Base-by-base conservation (phyloP, 148 eudicot genomes). In the Arbutus unedo region DNA sequence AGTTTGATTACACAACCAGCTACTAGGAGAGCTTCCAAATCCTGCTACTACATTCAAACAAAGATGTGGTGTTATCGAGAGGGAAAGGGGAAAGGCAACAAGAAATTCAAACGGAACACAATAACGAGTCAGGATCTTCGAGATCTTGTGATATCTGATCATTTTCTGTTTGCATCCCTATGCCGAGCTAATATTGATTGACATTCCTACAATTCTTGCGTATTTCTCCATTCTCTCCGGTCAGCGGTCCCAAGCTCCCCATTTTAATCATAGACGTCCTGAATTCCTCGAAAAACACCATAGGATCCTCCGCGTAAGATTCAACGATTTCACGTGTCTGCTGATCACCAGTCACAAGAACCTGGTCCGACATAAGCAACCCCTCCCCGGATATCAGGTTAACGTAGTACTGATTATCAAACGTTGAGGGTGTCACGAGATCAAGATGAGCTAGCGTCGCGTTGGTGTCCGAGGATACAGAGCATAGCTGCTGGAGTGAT, bases 351-450 rank as follows among this genome's bases (percentile, higher is more conserved):
- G 85, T 60, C 21, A 85, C 82, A 8, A 94, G 88, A 15, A 77
- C 93, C 85, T 93, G 97, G 83, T 95, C 97, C 0, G 97, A 93
- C 0, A 81, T 79, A 2, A 95, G 91, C 84, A 95, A 74, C 7
- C 97, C 98, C 79, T 93, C 91, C 4, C 95, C 94, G 0, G 95
- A 88, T 48, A 93, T 79, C 13, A 95, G 88, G 87, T 95, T 95
- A 45, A 91, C 86, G 67, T 89, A 93, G 88, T 95, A 95, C 78
- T 91, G 95, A 81, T 93, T 95, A 66, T 95, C 97, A 7, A 95
- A 95, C 8, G 89, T 90, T 0, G 91, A 72, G 0, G 98, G 95
- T 0, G 97, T 92, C 66, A 79, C 88, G 6, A 91, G 85, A 77
- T 95, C 97, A 11, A 95, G 87, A 48, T 92, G 90, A 2, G 93